Percentiles rank a stretch among this genome's conserved stretches.
Conservation (phyloP, 1,284 basidiomycete species). For the Ganoderma sinense region DNA sequence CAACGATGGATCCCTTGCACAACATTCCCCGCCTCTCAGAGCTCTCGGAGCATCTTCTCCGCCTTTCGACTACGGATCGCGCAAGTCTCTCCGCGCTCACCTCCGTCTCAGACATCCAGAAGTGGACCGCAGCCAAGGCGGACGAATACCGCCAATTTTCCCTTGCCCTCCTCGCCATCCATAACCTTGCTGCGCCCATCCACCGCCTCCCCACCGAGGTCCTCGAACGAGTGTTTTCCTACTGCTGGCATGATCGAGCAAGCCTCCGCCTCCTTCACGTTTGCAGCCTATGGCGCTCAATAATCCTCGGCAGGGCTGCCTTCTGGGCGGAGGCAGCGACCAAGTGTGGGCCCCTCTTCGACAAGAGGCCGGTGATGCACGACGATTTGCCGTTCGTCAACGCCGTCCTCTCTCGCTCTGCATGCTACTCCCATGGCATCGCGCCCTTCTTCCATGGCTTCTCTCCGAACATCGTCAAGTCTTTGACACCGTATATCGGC, state of each 20-base stretch:
- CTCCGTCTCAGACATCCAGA: background rate
- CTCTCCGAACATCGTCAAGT: background rate
- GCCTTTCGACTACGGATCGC: background rate
- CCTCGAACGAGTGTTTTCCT: background rate
- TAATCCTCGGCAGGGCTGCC: background rate
- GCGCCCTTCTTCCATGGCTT: background rate
- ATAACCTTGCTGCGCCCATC: no score
- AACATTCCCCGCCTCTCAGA: background rate
- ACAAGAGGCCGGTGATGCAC: background rate
- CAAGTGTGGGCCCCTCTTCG: background rate
- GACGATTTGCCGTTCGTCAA: background rate
- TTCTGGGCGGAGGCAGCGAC: background rate
- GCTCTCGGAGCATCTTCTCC: background rate
- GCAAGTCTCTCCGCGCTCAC: background rate
- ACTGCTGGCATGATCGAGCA: background rate
- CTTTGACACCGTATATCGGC: background rate
- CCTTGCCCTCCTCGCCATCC: background rate
- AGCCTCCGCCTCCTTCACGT: background rate
- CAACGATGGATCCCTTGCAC: background rate
- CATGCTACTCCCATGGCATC: background rate
- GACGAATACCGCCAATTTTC: background rate
- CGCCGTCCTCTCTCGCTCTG: background rate
- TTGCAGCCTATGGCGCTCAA: slow-evolving; percentile 1
- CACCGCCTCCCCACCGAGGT: slow-evolving; percentile 4
- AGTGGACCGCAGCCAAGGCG: background rate